Conservation (phyloP, 768 basidiomycete genomes). For the Dentipellis fragilis region DNA sequence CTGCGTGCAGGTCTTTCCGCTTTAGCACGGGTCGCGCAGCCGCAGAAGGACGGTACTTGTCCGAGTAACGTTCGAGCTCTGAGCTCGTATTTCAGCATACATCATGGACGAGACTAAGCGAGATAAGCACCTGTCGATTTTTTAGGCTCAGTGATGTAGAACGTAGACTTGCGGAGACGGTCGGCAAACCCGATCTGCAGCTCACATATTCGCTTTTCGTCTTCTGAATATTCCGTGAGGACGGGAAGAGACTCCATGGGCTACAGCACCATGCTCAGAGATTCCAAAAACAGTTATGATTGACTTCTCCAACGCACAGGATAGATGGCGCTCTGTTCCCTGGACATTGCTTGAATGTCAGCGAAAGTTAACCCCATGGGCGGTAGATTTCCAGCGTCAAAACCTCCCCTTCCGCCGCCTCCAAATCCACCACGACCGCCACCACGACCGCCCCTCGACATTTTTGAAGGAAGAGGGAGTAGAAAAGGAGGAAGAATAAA, state of each 20-base stretch:
- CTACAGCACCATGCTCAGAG: slow-evolving; percentile 28
- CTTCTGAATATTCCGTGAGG: slow-evolving; percentile 51
- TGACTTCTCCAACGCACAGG: slow-evolving; percentile 43
- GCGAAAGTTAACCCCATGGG: slow-evolving; percentile 78
- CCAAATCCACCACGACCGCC: slow-evolving; percentile 43
- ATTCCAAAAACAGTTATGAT: not conserved
- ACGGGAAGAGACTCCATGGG: slow-evolving; percentile 55
- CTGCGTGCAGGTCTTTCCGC: slow-evolving; percentile 56
- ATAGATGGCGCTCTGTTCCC: slow-evolving; percentile 71
- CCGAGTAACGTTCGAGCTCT: slow-evolving; percentile 78
- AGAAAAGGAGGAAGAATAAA: not conserved
- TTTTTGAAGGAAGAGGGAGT: slow-evolving; percentile 12
- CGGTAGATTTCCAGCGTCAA: slow-evolving; percentile 31
- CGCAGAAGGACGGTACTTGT: slow-evolving; percentile 64
- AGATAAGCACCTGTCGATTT: slow-evolving; percentile 45
- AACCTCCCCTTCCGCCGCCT: slow-evolving; percentile 41
- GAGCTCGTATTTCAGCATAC: slow-evolving; percentile 3
- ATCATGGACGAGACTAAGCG: not conserved
- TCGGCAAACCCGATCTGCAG: slow-evolving; percentile 57
- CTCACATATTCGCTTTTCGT: slow-evolving; percentile 57
- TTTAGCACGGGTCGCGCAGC: slow-evolving; percentile 56
- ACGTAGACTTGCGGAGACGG: slow-evolving; percentile 59
- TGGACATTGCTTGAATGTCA: slow-evolving; percentile 67
- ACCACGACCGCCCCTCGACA: slow-evolving; percentile 44
- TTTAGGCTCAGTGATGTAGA: slow-evolving; percentile 62